These are phyloP conservation scores for Exophiala alcalophila DNA, from an alignment of 2,329 filamentous ascomycete genomes.

Conservation along the genomic window DNA sequence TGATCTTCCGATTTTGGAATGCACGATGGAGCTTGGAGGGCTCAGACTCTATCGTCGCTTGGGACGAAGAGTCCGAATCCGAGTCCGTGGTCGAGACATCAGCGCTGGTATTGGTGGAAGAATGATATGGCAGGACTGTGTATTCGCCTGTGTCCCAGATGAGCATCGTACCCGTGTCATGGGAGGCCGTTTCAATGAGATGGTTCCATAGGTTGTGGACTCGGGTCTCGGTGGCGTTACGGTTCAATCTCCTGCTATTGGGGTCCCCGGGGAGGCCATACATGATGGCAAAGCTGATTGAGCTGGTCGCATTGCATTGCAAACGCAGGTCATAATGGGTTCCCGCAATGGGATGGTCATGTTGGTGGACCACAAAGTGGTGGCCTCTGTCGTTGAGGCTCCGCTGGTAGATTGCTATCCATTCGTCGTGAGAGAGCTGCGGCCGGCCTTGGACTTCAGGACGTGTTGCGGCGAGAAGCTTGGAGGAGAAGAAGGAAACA, in stretches of 20 bases:
- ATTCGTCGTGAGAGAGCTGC: slow-evolving; percentile 43
- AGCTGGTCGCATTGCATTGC: slow-evolving; percentile 66
- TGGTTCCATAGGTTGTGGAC: slow-evolving; percentile 63
- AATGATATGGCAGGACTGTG: slow-evolving; percentile 49
- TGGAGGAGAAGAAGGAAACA: slow-evolving; percentile 47
- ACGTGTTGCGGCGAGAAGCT: slow-evolving; percentile 37
- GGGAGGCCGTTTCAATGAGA: slow-evolving; percentile 57
- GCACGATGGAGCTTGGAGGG: slow-evolving; percentile 50
- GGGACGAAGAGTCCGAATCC: slow-evolving; percentile 1
- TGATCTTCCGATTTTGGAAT: slow-evolving; percentile 57
- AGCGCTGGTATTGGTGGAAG: slow-evolving; percentile 29
- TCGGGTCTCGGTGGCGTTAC: slow-evolving; percentile 62
- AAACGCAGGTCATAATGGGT: slow-evolving; percentile 67
- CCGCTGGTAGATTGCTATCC: slow-evolving; percentile 46
- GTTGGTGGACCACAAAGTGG: slow-evolving; percentile 70
- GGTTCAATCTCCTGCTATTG: slow-evolving; percentile 53
- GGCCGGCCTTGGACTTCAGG: slow-evolving; percentile 28
- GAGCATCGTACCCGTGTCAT: slow-evolving; percentile 55
- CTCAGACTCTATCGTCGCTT: slow-evolving; percentile 30
- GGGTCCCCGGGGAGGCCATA: slow-evolving; percentile 60
- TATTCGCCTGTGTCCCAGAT: slow-evolving; percentile 64
- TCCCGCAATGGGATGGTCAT: slow-evolving; percentile 68
- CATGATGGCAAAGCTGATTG: slow-evolving; percentile 63
- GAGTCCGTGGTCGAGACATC: slow-evolving; percentile 30
- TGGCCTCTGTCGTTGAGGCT: slow-evolving; percentile 47